Base-by-base conservation (phyloP, 1,139 yeast genomes). In the Pichia sp. region DNA sequence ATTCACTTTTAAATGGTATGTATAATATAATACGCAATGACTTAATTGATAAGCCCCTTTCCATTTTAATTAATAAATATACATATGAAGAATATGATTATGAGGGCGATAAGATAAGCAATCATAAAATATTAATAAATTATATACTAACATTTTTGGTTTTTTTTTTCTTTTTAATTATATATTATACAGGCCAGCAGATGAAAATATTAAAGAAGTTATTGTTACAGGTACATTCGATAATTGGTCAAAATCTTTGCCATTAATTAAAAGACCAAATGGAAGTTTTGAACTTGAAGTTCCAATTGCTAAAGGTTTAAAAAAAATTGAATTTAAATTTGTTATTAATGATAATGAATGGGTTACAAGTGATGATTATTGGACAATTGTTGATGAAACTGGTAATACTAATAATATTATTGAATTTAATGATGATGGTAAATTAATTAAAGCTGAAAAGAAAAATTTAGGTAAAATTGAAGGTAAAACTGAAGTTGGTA, bases 221-320 rank as follows among this genome's bases (percentile, higher is more conserved):
- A 69, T 77, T 51, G 80, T 85, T 49, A 82, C 92, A 28, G 95
- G 95, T 51, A 73, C 82, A 41, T 84, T 85, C 63, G 92, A 84
- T 62, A 68, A 79, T 56, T 85, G 95, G 95, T 61, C 75, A 37
- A 74, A 81, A 52, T 63, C 78, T 1, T 67, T 75, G 46, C 77
- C 76, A 34, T 68, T 84, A 51, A 78, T 79, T 40, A 76, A 81
- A 59, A 76, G 75, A 51, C 62, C 76, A 3, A 75, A 73, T 53
- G 89, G 87, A 9, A 70, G 76, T 6, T 82, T 80, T 55, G 75
- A 74, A 48, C 61, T 81, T 47, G 71, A 79, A 3, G 72, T 82
- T 52, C 90, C 80, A 44, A 70, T 73, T 49, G 60, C 57, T 41
- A 54, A 56, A n/a, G 57, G 60, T 3, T 26, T 32, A 2, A 64